phyloP scores from a whole-genome alignment of 164 flowering plant species.

The Buxus sempervirens region DNA sequence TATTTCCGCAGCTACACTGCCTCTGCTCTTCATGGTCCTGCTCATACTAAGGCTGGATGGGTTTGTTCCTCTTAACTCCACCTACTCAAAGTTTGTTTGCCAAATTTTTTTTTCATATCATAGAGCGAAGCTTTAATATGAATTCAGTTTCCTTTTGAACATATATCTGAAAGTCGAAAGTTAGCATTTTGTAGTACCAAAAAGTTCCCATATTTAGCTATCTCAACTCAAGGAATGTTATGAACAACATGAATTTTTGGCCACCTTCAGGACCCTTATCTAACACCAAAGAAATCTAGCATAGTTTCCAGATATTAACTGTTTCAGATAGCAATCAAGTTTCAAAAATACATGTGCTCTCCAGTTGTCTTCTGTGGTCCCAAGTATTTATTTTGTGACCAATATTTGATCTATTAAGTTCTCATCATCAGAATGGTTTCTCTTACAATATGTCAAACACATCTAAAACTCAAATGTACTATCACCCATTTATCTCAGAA shows the following conservation, averaged over 20 bases:
- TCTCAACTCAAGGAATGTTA: too few species aligned
- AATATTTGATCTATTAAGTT: too few species aligned
- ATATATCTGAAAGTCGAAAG: too few species aligned
- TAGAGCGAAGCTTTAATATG: neutral
- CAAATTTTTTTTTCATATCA: neutral
- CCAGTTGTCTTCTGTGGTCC: too few species aligned
- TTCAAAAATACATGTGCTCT: too few species aligned
- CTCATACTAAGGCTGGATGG: constrained; percentile 75
- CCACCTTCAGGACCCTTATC: neutral
- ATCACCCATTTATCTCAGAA: neutral
- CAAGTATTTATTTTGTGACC: too few species aligned
- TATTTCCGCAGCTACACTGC: constrained; percentile 65
- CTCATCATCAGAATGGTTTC: too few species aligned
- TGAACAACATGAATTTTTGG: too few species aligned
- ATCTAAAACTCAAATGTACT: neutral
- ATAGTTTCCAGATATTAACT: neutral
- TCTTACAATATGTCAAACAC: neutral
- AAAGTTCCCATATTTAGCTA: too few species aligned
- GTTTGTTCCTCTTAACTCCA: constrained; percentile 29
- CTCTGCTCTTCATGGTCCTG: constrained; percentile 65
- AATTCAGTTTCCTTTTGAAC: neutral
- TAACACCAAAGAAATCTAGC: neutral
- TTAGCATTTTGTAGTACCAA: too few species aligned
- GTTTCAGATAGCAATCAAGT: neutral
- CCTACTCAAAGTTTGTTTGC: neutral